Conservation (phyloP, 768 basidiomycete species). For the Mycena crocata region DNA sequence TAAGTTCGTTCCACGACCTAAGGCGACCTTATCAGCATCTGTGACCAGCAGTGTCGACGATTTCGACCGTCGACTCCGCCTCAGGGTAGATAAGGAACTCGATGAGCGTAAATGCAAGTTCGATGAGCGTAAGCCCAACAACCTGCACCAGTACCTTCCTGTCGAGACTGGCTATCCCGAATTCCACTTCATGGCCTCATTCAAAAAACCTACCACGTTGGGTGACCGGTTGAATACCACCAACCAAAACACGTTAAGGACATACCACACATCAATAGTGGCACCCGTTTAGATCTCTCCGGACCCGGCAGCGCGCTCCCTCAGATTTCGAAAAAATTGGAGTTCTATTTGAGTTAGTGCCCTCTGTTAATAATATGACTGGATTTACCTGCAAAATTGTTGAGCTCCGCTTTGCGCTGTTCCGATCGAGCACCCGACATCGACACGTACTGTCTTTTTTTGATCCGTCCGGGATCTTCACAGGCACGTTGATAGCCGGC, state of each 20-base stretch:
- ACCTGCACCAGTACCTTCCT: constrained; percentile 1
- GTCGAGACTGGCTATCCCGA: not conserved
- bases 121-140: not conserved
- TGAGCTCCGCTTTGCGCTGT: constrained; percentile 12
- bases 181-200: not conserved
- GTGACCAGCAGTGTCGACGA: constrained; percentile 1
- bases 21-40: not conserved
- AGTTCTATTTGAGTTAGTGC: not conserved
- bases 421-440: not conserved
- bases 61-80: constrained; percentile 17
- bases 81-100: constrained; percentile 12
- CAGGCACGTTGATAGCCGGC: constrained; percentile 7
- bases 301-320: not conserved
- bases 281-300: not conserved
- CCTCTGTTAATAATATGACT: constrained; percentile 2
- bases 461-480: constrained; percentile 16
- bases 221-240: too few species aligned
- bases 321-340: constrained; percentile 6
- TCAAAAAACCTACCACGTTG: not conserved
- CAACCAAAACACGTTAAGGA: not conserved
- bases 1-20: constrained; percentile 22
- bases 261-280: not conserved
- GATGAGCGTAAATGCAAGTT: constrained; percentile 10
- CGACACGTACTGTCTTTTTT: not conserved
- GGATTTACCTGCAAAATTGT: not conserved